These are phyloP conservation scores for Pythium aquatile DNA, from an alignment of 352 stramenopile species.

Conservation along the genomic window DNA sequence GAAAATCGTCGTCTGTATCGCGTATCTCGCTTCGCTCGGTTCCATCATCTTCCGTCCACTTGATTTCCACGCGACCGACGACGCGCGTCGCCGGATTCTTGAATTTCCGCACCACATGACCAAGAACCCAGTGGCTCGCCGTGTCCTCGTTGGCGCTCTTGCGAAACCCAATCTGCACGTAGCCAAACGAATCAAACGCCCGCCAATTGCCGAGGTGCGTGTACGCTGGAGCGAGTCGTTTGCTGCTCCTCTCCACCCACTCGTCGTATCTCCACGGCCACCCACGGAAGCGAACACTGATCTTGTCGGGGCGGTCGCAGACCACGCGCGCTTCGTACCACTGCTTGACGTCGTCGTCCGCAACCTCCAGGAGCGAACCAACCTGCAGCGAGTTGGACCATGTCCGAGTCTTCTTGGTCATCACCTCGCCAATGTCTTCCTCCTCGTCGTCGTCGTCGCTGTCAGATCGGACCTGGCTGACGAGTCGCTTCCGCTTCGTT, in stretches of 20 bases:
- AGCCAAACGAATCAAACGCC: constrained; percentile 13
- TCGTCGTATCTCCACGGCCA: constrained; percentile 92
- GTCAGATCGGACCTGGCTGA: neutral
- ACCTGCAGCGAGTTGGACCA: constrained; percentile 20
- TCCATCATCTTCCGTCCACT: constrained; percentile 9
- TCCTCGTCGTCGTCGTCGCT: constrained; percentile 9
- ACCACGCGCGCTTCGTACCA: constrained; percentile 50
- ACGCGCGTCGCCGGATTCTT: neutral
- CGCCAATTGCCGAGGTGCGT: constrained; percentile 40
- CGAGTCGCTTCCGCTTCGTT: neutral
- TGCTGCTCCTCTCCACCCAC: constrained; percentile 79
- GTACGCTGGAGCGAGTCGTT: constrained; percentile 78
- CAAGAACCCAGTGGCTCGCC: constrained; percentile 15
- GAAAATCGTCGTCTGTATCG: constrained; percentile 24
- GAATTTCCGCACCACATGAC: neutral
- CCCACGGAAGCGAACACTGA: constrained; percentile 90
- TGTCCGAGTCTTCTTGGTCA: constrained; percentile 1
- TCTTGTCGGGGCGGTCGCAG: constrained; percentile 34
- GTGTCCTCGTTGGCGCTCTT: constrained; percentile 8
- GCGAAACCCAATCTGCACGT: constrained; percentile 26
- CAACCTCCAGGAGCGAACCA: constrained; percentile 23
- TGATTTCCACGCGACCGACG: constrained; percentile 13
- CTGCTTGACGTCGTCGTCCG: constrained; percentile 15
- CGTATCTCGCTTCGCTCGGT: constrained; percentile 7
- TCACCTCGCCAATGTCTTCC: neutral